Base-by-base conservation (phyloP, 495 filamentous ascomycete species). In the Lepraria neglecta region DNA sequence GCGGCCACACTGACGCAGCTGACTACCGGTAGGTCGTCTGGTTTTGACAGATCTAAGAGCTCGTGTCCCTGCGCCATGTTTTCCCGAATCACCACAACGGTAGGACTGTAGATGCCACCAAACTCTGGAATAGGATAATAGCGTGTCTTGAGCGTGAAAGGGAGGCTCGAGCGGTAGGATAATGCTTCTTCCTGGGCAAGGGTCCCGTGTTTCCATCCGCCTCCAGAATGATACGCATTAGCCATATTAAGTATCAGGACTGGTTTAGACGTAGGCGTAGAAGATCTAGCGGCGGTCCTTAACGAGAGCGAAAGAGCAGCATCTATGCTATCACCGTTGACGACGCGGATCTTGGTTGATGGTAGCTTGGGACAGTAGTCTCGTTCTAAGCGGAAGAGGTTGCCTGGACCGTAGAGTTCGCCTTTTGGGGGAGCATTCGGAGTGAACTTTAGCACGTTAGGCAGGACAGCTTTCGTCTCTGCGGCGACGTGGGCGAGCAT, bases 251-350 rank as follows among this genome's bases (percentile, higher is more conserved):
- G 73, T 17, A 87, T 74, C 35, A 78, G 81, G 6, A 86, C 75
- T 1, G 72, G 72, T 17, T 72, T 72, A 17, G 48, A 33, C 2
- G 9, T 31, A 3, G 48, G 48, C 30, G 15, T 24, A 61, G 17
- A 28, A 52, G 35, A 21, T 35, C 27, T 9, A 52, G 48, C 15
- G 12, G 38, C 19, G 12, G 56, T 63, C 19, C 56, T 38, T 5
- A 51, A 46, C 9, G 61, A 43, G 12, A 58, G 24, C 2, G 57
- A 47, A 62, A 86, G 83, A 62, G 84, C 84, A 43, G 91, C 90
- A 65, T 96, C 90, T 11, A 97, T 80, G 2, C 88, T 92, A 53
- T 87, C 84, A 15, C 87, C 86, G 67, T 91, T 89, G 15, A 94
- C 72, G 75, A 86, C 80, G 48, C 68, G 66, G 47, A 79, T 68